Evolutionary conservation across 164 flowering plant species (phyloP).

Genomic region (Tetrastigma voinierianum): DNA sequence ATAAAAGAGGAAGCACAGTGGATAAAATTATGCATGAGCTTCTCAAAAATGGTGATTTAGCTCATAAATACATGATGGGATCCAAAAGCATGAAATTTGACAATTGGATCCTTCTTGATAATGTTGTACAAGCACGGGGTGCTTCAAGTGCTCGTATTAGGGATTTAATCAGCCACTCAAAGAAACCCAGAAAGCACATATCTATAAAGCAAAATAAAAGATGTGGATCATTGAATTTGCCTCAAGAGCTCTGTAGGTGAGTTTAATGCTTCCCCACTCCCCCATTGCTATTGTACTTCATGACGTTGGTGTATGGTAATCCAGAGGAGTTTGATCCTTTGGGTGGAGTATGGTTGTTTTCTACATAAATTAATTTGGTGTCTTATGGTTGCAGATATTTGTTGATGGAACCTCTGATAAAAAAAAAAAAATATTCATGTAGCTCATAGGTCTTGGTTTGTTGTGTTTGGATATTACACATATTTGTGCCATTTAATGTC

Average conservation of each 20-base stretch:
- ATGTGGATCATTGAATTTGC: slow-evolving; percentile 54
- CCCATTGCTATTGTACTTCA: no score
- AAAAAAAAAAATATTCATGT: no score
- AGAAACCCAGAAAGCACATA: slow-evolving; percentile 72
- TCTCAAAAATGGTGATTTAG: slow-evolving; percentile 70
- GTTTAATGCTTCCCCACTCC: slow-evolving; percentile 13
- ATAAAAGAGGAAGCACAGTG: slow-evolving; percentile 29
- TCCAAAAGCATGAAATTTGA: slow-evolving; percentile 64
- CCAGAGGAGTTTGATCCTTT: no score
- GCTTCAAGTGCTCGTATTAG: slow-evolving; percentile 28
- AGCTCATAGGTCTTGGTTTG: no score
- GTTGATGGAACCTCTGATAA: no score
- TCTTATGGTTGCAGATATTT: no score
- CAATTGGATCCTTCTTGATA: slow-evolving; percentile 73
- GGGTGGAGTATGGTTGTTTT: no score
- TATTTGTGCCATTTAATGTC: no score
- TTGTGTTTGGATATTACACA: no score
- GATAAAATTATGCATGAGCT: slow-evolving; percentile 59
- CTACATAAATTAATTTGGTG: no score
- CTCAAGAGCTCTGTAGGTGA: slow-evolving; percentile 59
- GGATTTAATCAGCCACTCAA: slow-evolving; percentile 44
- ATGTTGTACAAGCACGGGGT: slow-evolving; percentile 40
- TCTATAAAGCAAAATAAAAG: slow-evolving; percentile 68
- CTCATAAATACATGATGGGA: slow-evolving; percentile 74
- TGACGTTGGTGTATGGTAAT: no score